A percentile compares a stretch with the other conserved stretches of the same genome.
These are phyloP conservation scores for Barbatosphaeria neglecta DNA, from an alignment of 495 filamentous ascomycete genomes.

Conservation along the genomic window DNA sequence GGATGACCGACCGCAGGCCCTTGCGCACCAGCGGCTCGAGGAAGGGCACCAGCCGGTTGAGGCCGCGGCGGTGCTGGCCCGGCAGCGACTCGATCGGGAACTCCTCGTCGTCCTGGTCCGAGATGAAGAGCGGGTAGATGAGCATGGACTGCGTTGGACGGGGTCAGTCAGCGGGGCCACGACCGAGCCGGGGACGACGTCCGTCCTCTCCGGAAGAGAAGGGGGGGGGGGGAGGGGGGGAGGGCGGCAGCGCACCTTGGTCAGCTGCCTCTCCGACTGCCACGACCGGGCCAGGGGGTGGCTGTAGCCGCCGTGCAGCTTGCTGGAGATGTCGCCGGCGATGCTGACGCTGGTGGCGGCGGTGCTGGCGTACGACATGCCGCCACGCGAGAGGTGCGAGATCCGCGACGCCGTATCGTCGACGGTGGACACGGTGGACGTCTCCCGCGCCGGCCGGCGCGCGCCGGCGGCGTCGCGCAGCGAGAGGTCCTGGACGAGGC, in stretches of 20 bases:
- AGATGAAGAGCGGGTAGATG: conserved; percentile 94
- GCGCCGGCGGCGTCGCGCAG: conserved; percentile 43
- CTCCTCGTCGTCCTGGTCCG: conserved; percentile 87
- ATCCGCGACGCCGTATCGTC: conserved; percentile 42
- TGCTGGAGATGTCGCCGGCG: conserved; percentile 82
- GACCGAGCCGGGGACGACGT: background rate
- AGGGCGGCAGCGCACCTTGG: conserved; percentile 53
- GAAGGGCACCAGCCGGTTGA: conserved; percentile 78
- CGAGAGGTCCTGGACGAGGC: conserved; percentile 75
- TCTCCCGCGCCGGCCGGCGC: conserved; percentile 24
- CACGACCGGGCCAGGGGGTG: conserved; percentile 84
- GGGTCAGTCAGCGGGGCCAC: conserved; percentile 5
- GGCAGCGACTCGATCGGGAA: conserved; percentile 81
- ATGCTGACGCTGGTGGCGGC: conserved; percentile 91
- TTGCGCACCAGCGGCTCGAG: conserved; percentile 76
- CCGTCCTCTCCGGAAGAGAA: too few relatives aligned
- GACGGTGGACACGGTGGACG: conserved; percentile 36
- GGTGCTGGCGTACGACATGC: conserved; percentile 73
- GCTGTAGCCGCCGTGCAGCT: conserved; percentile 88
- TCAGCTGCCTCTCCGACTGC: conserved; percentile 94
- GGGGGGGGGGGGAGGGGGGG: background rate
- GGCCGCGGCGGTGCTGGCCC: conserved; percentile 71
- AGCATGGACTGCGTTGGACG: conserved; percentile 84
- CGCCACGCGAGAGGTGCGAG: conserved; percentile 61
- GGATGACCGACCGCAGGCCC: conserved; percentile 81